phyloP scores from a whole-genome alignment of 306 rosid genomes.

The Ziziphus jujuba region DNA sequence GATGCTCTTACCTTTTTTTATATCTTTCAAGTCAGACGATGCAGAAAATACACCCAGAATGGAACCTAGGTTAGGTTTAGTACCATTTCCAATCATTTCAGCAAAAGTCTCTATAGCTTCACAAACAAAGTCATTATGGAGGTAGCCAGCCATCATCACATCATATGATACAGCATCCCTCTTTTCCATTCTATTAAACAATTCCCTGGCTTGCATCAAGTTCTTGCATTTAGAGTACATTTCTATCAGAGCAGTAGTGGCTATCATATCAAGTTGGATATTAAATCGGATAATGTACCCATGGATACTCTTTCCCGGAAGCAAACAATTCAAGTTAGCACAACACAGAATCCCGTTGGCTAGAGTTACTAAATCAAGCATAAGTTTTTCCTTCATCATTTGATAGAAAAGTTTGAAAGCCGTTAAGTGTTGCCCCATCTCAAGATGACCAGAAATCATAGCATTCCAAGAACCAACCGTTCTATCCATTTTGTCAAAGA shows the following conservation, averaged over 20 bases:
- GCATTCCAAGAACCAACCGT: slow-evolving; percentile 45
- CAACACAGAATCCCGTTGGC: slow-evolving; percentile 46
- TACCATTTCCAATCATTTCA: slow-evolving; percentile 31
- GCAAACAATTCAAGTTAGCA: slow-evolving; percentile 32
- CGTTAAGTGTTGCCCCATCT: slow-evolving; percentile 31
- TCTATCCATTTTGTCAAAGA: slow-evolving; percentile 39
- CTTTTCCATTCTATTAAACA: slow-evolving; percentile 38
- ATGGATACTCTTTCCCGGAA: slow-evolving; percentile 48
- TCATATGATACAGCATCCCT: slow-evolving; percentile 39
- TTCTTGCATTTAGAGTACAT: slow-evolving; percentile 42
- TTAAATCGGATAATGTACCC: slow-evolving; percentile 39
- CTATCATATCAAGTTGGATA: slow-evolving; percentile 39
- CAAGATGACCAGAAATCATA: slow-evolving; percentile 39
- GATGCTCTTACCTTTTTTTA: slow-evolving; percentile 34
- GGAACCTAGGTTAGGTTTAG: slow-evolving; percentile 37
- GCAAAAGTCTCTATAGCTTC: slow-evolving; percentile 30
- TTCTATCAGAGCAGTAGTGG: slow-evolving; percentile 44
- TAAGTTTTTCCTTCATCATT: slow-evolving; percentile 33
- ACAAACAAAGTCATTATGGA: slow-evolving; percentile 23
- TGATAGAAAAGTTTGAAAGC: slow-evolving; percentile 34
- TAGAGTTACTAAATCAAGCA: slow-evolving; percentile 52
- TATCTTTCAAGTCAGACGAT: slow-evolving; percentile 31
- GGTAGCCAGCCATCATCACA: slow-evolving; percentile 52
- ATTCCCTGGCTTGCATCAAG: slow-evolving; percentile 38
- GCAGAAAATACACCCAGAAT: slow-evolving; percentile 49